Base-by-base conservation (phyloP, 345 rosid genomes). In the Dovyalis caffra region DNA sequence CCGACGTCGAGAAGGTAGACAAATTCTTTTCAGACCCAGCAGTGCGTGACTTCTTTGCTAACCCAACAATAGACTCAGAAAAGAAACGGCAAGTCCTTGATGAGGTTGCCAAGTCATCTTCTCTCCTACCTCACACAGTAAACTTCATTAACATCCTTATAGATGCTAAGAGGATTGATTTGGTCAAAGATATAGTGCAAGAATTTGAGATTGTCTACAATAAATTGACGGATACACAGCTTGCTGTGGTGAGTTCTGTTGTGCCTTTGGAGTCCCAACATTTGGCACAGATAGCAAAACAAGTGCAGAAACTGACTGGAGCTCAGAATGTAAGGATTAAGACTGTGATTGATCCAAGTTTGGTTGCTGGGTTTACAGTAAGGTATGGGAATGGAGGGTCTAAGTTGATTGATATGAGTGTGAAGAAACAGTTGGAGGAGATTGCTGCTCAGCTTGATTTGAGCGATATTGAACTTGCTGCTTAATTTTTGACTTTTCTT, bases 281-380 rank as follows among this genome's bases (percentile, higher is more conserved):
- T 37, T 35, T 95, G 64, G 89, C 95, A 0, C 95, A 95, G 90
- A 88, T 95, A 6, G 92, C 97, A 29, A 95, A 92, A 79, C 97
- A 92, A 76, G 95, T 95, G 64, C 97, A 95, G 95, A 92, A 87
- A 83, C 77, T 92, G 71, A 91, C 97, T 0, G 94, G 94, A 45
- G 92, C 94, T 1, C 89, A 86, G 84, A 92, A 92, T 70, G 97
- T 92, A 20, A 83, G 97, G 91, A 88, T 95, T 53, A 95, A 95
- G 89, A 89, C 92, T 1, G 78, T 78, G 31, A 86, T 90, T 35
- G 99, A 92, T 67, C 89, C 95, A 66, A 85, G 86, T 66, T 82
- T 95, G 81, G 92, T 95, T 1, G 99, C 97, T 15, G 99, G 99
- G 26, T 95, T 95, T 80, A 95, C 99, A 0, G 85, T 95, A 58